Conservation (phyloP, 2,329 filamentous ascomycete species). For the Exophiala xenobiotica region DNA sequence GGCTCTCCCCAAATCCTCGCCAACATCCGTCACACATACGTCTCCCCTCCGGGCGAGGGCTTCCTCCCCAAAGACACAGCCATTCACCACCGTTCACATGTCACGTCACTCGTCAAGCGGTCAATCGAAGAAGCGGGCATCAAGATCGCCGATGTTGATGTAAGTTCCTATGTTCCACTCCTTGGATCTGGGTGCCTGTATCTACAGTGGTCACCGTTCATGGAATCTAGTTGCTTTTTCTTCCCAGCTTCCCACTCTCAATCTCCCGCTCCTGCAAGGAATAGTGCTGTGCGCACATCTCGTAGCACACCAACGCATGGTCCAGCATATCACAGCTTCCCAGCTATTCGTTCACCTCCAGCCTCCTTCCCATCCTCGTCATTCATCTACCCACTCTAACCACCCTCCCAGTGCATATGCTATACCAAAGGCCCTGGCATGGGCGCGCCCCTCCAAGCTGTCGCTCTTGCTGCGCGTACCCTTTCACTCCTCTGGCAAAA, state of each 20-base stretch:
- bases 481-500: conserved; percentile 81
- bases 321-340: too few relatives aligned
- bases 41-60: conserved; percentile 85
- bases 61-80: conserved; percentile 98
- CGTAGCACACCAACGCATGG: too few relatives aligned
- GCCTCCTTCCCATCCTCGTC: too few relatives aligned
- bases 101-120: conserved; percentile 75
- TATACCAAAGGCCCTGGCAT: conserved; percentile 96
- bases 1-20: conserved; percentile 70
- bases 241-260: too few relatives aligned
- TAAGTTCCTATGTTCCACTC: too few relatives aligned
- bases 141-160: conserved; percentile 64
- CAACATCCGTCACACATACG: conserved; percentile 92
- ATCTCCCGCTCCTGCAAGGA: too few relatives aligned
- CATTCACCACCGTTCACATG: conserved; percentile 82
- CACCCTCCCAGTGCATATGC: conserved; percentile 75
- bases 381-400: too few relatives aligned
- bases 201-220: too few relatives aligned
- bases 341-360: too few relatives aligned
- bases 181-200: too few relatives aligned
- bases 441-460: conserved; percentile 86
- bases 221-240: too few relatives aligned
- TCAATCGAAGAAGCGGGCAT: conserved; percentile 71
- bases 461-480: conserved; percentile 81
- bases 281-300: too few relatives aligned